Evolutionary conservation across 1,284 basidiomycete species (phyloP), one percentile per base, ranked within the genome.

Genomic region (Austroboletus niveus): DNA sequence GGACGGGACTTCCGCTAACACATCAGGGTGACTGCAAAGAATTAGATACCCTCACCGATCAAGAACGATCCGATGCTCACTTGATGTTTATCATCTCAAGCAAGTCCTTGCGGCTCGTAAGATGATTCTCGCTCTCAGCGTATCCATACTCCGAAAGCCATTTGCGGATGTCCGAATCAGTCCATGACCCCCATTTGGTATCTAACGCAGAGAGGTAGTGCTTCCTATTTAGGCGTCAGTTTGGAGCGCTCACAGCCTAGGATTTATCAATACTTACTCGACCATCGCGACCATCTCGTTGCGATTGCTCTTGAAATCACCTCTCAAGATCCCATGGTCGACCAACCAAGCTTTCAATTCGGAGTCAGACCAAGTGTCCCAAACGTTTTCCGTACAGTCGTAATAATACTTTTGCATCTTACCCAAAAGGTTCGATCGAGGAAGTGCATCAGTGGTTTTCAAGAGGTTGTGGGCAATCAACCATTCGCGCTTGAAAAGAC

Each of bases 351-450:
- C 57, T 57, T 79, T 81, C 60, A 87, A 70, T 47, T 87, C 74
- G 4, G 78, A 81, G 46, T 92, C 85, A 27, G 76, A 72, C 92
- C 92, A 94, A 9, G 76, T 70, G 46, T 78, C 72, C 78, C 84
- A 93, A 39, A 85, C 89, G 35, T 76, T 79, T 45, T 84, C 81
- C 51, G 72, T 67, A 14, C 69, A 59, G 46, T 68, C 70, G 63
- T 92, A 96, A 68, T 95, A 94, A 65, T 93, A 94, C 44, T 77
- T 73, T 55, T 82, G 76, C 88, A 97, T 92, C 49, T 84, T 67
- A 14, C 75, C 77, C 44, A 84, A 62, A 35, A 95, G 80, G 54
- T 82, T 78, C 38, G 92, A 85, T 46, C 92, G 82, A 43, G 66
- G 48, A 38, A 17, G 48, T 1, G 49, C 52, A 4, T 69, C 62